Base-by-base conservation (phyloP, 2,329 filamentous ascomycete species). In the Venturia asperata region DNA sequence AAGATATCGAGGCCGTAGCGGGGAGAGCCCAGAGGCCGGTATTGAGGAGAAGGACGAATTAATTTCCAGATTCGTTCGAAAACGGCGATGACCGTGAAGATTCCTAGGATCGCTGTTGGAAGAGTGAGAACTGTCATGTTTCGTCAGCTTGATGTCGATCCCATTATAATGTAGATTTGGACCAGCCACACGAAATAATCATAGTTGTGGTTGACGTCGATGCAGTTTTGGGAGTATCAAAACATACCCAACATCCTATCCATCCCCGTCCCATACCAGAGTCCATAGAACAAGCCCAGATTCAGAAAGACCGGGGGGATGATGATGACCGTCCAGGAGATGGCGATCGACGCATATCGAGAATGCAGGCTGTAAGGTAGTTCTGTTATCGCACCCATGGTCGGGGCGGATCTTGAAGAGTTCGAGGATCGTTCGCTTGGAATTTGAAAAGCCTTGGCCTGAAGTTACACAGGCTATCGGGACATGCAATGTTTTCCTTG, bases 261-360 rank as follows among this genome's bases (percentile, higher is more conserved):
- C 39, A 65, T 37, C 24, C 24, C 6, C 27, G 24, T 61, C 34
- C 64, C 64, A 47, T 62, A 65, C 64, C 64, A 65, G 1, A 65
- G 37, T 24, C 64, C 64, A 58, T 65, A 65, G 39, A 65, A 66
- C 21, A 64, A 34, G 4, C 64, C 61, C 24, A 63, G 21, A 55
- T 66, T 66, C 21, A 66, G 37, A 34, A 66, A 64, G 15, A 66
- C 37, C 10, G 64, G 64, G 24, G 64, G 64, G 17, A 66, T 64
- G 64, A 63, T 43, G 43, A 65, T 65, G 56, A 65, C 55, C 7
- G 55, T 65, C 64, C 64, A 65, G 13, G 64, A 56, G 21, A 62
- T 45, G 4, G 64, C 64, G 17, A 65, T 65, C 3, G 34, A 24
- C 19, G 52, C 39, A 37, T 65, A 61, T 21, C 64, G 64, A 37